These are phyloP conservation scores for Camellia japonica DNA, from an alignment of 148 eudicot genomes.

Conservation along the genomic window DNA sequence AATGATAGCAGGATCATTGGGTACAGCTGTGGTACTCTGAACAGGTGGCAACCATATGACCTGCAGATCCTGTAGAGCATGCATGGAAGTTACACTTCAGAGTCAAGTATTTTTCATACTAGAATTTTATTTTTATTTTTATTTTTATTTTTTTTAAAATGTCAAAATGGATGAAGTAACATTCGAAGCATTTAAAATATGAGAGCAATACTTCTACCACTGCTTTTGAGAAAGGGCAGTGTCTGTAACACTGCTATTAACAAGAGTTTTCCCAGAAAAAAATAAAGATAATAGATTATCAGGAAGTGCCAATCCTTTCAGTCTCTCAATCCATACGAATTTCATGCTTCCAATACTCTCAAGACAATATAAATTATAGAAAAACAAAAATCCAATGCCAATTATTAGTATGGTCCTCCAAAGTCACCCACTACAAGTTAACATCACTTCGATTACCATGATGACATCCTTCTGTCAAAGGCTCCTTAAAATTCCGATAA, in stretches of 20 bases:
- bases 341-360: not conserved
- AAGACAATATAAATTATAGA: too few species aligned
- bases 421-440: too few species aligned
- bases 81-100: not conserved
- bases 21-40: slow-evolving; percentile 36
- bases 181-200: not conserved
- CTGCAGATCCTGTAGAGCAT: slow-evolving; percentile 51
- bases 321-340: not conserved
- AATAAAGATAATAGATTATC: not conserved
- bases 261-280: not conserved
- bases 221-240: not conserved
- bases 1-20: slow-evolving; percentile 67
- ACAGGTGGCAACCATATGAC: slow-evolving; percentile 54
- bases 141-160: too few species aligned
- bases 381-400: not conserved
- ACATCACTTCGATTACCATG: too few species aligned
- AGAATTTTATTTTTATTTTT: not conserved
- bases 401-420: too few species aligned
- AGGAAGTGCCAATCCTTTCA: not conserved
- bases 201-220: not conserved
- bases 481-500: too few species aligned
- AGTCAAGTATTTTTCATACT: not conserved
- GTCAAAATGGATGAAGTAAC: not conserved
- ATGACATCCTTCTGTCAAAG: too few species aligned
- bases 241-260: not conserved